phyloP scores from a whole-genome alignment of 768 basidiomycete species.

The Podaxis sp. region DNA sequence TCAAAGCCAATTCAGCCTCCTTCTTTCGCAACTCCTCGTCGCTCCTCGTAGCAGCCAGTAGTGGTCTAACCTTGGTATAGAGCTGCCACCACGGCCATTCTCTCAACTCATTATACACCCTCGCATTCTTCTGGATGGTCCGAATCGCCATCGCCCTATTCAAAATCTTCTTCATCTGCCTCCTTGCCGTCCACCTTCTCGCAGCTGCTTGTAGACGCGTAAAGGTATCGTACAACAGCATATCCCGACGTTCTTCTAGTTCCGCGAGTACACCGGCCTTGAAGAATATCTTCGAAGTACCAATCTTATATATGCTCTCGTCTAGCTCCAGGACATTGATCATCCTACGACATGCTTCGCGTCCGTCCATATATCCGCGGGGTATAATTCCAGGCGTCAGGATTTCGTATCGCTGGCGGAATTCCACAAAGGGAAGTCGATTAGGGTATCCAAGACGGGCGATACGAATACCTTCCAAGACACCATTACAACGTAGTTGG shows the following conservation, averaged over 20 bases:
- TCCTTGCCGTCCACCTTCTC: slow-evolving; percentile 80
- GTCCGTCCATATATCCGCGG: slow-evolving; percentile 95
- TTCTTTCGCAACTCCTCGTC: slow-evolving; percentile 91
- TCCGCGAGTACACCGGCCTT: slow-evolving; percentile 97
- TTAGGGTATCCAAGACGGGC: slow-evolving; percentile 97
- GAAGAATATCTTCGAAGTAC: slow-evolving; percentile 98
- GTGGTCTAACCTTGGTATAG: slow-evolving; percentile 92
- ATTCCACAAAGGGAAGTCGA: slow-evolving; percentile 94
- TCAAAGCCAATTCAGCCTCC: slow-evolving; percentile 76
- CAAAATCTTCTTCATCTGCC: slow-evolving; percentile 93
- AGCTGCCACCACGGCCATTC: slow-evolving; percentile 99
- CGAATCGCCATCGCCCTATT: slow-evolving; percentile 89
- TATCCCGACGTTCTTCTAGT: slow-evolving; percentile 89
- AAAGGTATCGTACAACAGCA: slow-evolving; percentile 86
- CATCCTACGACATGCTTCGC: slow-evolving; percentile 91
- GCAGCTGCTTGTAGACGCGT: slow-evolving; percentile 84
- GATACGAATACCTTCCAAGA: slow-evolving; percentile 97
- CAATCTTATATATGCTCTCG: slow-evolving; percentile 81
- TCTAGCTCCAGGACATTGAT: slow-evolving; percentile 88
- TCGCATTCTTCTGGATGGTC: slow-evolving; percentile 92
- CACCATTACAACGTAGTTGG: slow-evolving; percentile 97
- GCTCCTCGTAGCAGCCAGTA: slow-evolving; percentile 88
- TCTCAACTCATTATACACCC: slow-evolving; percentile 83
- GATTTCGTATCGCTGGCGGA: slow-evolving; percentile 95
- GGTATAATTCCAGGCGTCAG: slow-evolving; percentile 93